phyloP scores from a whole-genome alignment of 257 asterid species.

The Nicotiana tomentosiformis region DNA sequence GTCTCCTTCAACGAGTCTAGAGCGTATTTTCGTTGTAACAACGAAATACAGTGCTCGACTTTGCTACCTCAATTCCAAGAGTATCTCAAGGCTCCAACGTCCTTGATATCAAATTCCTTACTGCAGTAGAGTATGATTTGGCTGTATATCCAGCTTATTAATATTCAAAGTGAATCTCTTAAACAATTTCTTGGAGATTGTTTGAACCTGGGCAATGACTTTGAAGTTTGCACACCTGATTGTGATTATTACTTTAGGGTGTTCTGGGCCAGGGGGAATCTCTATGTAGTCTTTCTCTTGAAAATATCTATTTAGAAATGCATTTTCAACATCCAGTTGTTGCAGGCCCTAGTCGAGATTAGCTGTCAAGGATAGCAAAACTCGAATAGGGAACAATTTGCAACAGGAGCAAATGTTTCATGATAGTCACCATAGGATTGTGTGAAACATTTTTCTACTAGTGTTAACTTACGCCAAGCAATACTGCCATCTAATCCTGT shows the following conservation, averaged over 20 bases:
- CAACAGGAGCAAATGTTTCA: background rate
- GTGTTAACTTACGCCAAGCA: background rate
- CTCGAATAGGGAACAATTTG: background rate
- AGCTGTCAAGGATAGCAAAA: background rate
- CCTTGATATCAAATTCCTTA: too few relatives aligned
- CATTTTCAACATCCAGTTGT: background rate
- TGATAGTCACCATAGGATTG: background rate
- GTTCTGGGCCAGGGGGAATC: too few relatives aligned
- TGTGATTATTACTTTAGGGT: too few relatives aligned
- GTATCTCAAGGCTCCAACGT: background rate
- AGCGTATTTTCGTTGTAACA: background rate
- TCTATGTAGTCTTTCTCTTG: too few relatives aligned
- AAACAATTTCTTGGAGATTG: background rate
- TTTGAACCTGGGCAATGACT: background rate
- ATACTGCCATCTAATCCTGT: background rate
- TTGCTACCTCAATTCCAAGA: background rate
- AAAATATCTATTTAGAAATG: too few relatives aligned
- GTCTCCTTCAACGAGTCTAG: background rate
- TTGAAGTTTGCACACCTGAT: too few relatives aligned
- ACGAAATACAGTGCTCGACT: background rate
- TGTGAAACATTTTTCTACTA: background rate
- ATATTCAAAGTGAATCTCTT: background rate
- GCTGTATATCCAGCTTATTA: background rate
- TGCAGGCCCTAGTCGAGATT: background rate
- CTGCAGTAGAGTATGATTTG: background rate